Evolutionary conservation across 2,329 filamentous ascomycete species (phyloP), one percentile per base, ranked within the genome.

Genomic region (Aspergillus fructus): DNA sequence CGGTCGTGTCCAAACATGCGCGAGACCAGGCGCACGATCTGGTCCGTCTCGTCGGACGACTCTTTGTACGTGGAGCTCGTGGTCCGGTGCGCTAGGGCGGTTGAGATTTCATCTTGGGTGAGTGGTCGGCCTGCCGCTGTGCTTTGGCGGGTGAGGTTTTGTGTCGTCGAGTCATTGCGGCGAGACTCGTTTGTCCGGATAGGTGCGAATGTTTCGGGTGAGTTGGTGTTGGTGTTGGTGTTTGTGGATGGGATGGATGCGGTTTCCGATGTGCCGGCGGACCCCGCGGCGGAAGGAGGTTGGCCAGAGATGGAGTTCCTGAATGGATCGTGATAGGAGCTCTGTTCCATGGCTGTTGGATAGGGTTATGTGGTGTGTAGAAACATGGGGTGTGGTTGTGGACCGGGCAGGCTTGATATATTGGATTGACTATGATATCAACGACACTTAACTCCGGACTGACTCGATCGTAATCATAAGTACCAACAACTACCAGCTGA

Each of bases 1-100:
- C 88, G 80, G 19, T 83, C 82, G 34, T 79, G 76, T 5, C 88
- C 88, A 65, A 90, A 91, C 81, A 91, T 89, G 3, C 84, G 83
- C 0, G 86, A 89, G 78, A 91, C 85, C 40, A 90, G 46, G n/a
- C 56, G 65, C 49, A 70, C 63, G 13, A 74, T 69, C 47, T 74
- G 68, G 1, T 62, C 64, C 64, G 66, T 66, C 48, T 74, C 71
- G 9, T 71, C 70, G 2, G 47, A 40, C n/a, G 62, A 62, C n/a
- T 59, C 61, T 5, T 42, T 43, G 1, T 66, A 56, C 3, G 60
- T 64, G 5, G 68, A 67, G 1, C 59, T 61, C 33, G 64, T 73
- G 7, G 60, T 62, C 58, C 71, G 62, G 4, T 61, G 64, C 56
- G 69, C 70, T 47, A 69, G 52, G 12, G 66, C 65, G 17, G 60